phyloP scores from a whole-genome alignment of 768 basidiomycete species.

The Grammothele lineata region DNA sequence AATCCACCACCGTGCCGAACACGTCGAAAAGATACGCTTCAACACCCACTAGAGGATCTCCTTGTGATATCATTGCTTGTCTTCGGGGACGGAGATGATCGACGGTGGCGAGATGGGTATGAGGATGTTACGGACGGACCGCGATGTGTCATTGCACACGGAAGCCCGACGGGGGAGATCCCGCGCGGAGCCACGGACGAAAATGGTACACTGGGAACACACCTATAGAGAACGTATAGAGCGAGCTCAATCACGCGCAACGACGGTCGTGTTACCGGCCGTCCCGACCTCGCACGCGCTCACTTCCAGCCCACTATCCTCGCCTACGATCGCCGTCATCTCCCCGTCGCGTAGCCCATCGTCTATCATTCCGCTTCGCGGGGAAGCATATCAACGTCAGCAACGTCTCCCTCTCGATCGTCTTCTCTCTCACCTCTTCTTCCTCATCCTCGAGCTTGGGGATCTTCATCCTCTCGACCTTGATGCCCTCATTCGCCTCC shows the following conservation, averaged over 20 bases:
- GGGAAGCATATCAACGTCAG: constrained; percentile 35
- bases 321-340: constrained; percentile 34
- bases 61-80: too few relatives aligned
- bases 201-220: too few relatives aligned
- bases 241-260: constrained; percentile 16
- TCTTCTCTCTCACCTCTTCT: constrained; percentile 60
- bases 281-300: constrained; percentile 35
- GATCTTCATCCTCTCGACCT: constrained; percentile 54
- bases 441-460: constrained; percentile 44
- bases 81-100: too few relatives aligned
- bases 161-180: too few relatives aligned
- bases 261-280: constrained; percentile 26
- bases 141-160: too few relatives aligned
- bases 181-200: too few relatives aligned
- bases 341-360: constrained; percentile 50
- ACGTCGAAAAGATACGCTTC: constrained; percentile 29
- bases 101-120: too few relatives aligned
- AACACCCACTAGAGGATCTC: constrained; percentile 14
- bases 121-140: too few relatives aligned
- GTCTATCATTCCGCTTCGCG: constrained; percentile 38
- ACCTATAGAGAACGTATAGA: too few relatives aligned
- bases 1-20: constrained; percentile 30
- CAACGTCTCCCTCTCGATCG: constrained; percentile 48
- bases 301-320: constrained; percentile 33
- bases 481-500: constrained; percentile 69